phyloP scores from a whole-genome alignment of 2,329 filamentous ascomycete species.

The Graphilbum fragrans region DNA sequence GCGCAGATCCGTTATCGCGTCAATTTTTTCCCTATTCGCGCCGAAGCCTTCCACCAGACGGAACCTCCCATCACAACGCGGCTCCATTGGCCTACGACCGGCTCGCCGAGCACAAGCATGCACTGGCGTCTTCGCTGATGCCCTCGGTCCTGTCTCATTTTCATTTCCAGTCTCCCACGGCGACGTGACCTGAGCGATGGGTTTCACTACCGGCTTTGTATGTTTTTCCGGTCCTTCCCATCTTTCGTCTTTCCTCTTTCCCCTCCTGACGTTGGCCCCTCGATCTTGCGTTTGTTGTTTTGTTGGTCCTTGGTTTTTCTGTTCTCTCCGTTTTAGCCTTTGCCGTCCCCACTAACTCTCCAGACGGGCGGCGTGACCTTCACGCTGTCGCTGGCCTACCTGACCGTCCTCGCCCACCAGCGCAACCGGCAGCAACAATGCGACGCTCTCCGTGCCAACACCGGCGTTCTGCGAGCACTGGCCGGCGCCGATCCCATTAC shows the following conservation, averaged over 20 bases:
- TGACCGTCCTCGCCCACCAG: constrained; percentile 58
- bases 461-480: constrained; percentile 39
- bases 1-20: background rate
- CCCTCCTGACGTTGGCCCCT: too few relatives aligned
- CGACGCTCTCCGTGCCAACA: constrained; percentile 43
- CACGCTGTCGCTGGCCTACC: constrained; percentile 61
- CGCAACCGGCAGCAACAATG: constrained; percentile 51
- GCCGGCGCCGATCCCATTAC: constrained; percentile 28
- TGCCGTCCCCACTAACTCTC: constrained; percentile 4
- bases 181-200: constrained; percentile 40
- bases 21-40: background rate
- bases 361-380: constrained; percentile 67
- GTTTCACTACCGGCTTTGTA: constrained; percentile 66
- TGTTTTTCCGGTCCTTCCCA: constrained; percentile 19
- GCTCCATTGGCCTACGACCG: background rate
- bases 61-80: too few relatives aligned
- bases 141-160: background rate
- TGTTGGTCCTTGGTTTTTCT: too few relatives aligned
- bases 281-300: background rate
- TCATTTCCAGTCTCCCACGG: background rate
- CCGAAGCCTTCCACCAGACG: too few relatives aligned
- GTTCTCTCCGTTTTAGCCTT: background rate
- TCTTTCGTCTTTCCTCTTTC: background rate
- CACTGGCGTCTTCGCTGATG: background rate
- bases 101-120: background rate